phyloP scores from a whole-genome alignment of 306 rosid genomes.

The Inga oerstediana region DNA sequence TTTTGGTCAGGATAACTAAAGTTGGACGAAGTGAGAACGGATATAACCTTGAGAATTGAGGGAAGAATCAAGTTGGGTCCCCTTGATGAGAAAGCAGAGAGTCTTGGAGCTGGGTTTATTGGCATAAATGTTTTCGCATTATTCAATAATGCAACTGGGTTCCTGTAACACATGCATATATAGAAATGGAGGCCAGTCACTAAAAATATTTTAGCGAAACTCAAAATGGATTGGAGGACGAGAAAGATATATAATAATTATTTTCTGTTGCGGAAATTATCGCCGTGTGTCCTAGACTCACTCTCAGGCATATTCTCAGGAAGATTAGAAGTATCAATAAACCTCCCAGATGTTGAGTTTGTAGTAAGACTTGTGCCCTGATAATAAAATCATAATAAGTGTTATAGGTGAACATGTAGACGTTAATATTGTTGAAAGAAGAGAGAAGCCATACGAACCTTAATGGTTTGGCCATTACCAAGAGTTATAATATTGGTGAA shows the following conservation, averaged over 20 bases:
- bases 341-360: too few relatives aligned
- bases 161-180: too few relatives aligned
- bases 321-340: not conserved
- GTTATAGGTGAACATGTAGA: too few relatives aligned
- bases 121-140: not conserved
- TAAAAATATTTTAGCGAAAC: not conserved
- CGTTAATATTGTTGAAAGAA: too few relatives aligned
- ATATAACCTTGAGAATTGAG: not conserved
- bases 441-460: not conserved
- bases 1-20: too few relatives aligned
- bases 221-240: not conserved
- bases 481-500: too few relatives aligned
- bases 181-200: not conserved
- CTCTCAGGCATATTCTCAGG: accelerated
- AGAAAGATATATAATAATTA: not conserved
- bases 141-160: not conserved
- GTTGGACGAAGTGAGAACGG: not conserved
- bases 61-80: not conserved
- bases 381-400: too few relatives aligned
- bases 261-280: accelerated
- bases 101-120: not conserved
- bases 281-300: accelerated
- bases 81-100: not conserved
- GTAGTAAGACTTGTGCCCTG: too few relatives aligned
- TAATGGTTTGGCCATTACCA: too few relatives aligned